Evolutionary conservation across 2,329 filamentous ascomycete genomes (phyloP).

Genomic region (Parafenestella ontariensis): DNA sequence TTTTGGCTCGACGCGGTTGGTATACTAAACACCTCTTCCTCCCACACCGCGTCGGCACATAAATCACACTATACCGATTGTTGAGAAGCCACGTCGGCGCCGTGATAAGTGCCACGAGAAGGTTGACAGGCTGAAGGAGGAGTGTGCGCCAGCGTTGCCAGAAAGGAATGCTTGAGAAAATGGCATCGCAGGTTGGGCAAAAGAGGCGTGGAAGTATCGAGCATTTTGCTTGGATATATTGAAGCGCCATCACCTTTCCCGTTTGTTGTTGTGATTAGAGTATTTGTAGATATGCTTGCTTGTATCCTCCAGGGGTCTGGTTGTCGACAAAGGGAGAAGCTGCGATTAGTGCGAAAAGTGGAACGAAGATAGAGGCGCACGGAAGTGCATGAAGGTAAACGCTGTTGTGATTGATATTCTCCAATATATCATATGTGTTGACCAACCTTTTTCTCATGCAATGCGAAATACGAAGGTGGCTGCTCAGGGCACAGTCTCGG

Average conservation of each 20-base stretch:
- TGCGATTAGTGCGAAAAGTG: not conserved
- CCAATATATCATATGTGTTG: not conserved
- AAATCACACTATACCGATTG: slow-evolving; percentile 47
- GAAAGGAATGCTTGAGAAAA: slow-evolving; percentile 51
- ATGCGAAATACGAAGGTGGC: slow-evolving; percentile 14
- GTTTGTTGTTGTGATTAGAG: no score
- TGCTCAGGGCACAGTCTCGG: slow-evolving; percentile 2
- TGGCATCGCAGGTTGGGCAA: slow-evolving; percentile 26
- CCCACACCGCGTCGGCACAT: slow-evolving; percentile 48
- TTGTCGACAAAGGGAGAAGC: not conserved
- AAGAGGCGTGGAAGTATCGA: slow-evolving; percentile 20
- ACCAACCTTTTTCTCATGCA: not conserved
- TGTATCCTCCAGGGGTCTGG: not conserved
- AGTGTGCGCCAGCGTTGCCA: slow-evolving; percentile 54
- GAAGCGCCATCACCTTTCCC: slow-evolving; percentile 7
- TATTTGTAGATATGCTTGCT: not conserved
- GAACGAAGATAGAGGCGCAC: not conserved
- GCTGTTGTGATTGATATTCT: not conserved
- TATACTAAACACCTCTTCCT: slow-evolving; percentile 54
- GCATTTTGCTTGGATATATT: slow-evolving; percentile 15
- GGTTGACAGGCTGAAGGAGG: slow-evolving; percentile 51
- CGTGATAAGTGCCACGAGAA: slow-evolving; percentile 50
- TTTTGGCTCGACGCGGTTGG: slow-evolving; percentile 43
- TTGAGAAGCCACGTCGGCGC: slow-evolving; percentile 48
- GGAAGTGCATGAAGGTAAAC: not conserved